Evolutionary conservation across 148 eudicot species (phyloP), one percentile per base, ranked within the genome.

Genomic region (Beta vulgaris): DNA sequence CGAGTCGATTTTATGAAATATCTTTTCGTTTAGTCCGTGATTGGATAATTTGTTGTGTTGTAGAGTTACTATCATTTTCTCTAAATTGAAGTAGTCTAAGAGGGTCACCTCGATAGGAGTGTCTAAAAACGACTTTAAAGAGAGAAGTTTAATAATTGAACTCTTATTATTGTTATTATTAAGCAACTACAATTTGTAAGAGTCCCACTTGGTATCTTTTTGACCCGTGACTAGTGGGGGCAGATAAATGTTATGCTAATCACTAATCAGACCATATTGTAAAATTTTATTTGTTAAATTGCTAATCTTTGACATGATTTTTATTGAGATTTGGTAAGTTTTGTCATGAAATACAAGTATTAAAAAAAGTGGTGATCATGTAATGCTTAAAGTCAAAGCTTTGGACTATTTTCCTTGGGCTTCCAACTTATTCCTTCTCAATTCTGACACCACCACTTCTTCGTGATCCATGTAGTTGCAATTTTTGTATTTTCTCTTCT

Each of bases 341-440:
- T 60, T 48, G 68, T 59, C 37, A 35, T 55, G 35, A 46, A 19
- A 18, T 43, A 35, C n/a, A n/a, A n/a, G n/a, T 54, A 34, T 29
- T 21, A 62, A 1, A 63, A 44, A 53, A 51, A n/a, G n/a, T n/a
- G 70, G 66, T 46, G 73, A 73, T 46, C 58, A 62, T 75, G 13
- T 18, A 7, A 64, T 49, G 59, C 31, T 43, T 29, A 69, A 74
- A 79, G 82, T 79, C 78, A 79, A 80, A 71, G 57, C 75, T 48
- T 68, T 28, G 70, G 65, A 23, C 32, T 60, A 63, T 74, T 59
- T 75, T 79, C 71, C 68, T 79, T 36, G 82, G 73, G 73, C 53
- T 73, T 79, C 79, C 83, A 80, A 75, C 72, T 80, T 80, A 76
- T 80, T 75, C 82, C 58, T 75, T 80, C 71, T 32, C 7, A 36